Conservation (phyloP, 2,329 filamentous ascomycete species). For the Saccharata proteae region DNA sequence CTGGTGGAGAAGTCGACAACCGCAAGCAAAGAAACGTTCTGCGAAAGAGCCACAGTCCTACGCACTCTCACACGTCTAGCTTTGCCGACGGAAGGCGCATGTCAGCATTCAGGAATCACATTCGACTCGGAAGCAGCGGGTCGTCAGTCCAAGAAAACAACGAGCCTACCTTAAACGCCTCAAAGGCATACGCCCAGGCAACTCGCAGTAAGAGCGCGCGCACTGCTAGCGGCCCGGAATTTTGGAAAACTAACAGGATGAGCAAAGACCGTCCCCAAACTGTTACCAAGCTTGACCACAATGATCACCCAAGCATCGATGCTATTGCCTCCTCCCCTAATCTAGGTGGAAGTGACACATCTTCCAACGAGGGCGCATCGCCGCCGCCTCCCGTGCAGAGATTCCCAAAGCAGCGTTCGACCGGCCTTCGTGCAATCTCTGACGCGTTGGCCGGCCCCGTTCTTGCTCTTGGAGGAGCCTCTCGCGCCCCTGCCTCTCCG, state of each 20-base stretch:
- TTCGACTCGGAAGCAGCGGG: conserved; percentile 66
- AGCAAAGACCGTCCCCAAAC: conserved; percentile 31
- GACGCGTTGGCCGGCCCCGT: conserved; percentile 51
- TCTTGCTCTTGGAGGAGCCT: conserved; percentile 31
- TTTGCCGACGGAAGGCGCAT: conserved; percentile 51
- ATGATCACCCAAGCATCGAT: conserved; percentile 33
- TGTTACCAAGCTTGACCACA: conserved; percentile 45
- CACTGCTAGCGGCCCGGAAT: conserved; percentile 37
- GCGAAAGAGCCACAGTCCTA: conserved; percentile 54
- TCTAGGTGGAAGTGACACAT: conserved; percentile 35
- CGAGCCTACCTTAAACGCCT: conserved; percentile 41
- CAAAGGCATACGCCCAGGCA: conserved; percentile 57
- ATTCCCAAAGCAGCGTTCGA: conserved; percentile 31
- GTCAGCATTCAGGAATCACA: conserved; percentile 58
- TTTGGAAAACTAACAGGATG: conserved; percentile 14
- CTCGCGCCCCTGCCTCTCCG: conserved; percentile 26
- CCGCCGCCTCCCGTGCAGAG: conserved; percentile 26
- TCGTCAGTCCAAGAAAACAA: conserved; percentile 53
- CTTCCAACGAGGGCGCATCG: conserved; percentile 34
- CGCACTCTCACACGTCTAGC: conserved; percentile 60
- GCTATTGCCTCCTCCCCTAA: conserved; percentile 28
- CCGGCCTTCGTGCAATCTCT: conserved; percentile 76
- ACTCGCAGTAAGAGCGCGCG: conserved; percentile 20
- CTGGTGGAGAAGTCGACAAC: conserved; percentile 70
- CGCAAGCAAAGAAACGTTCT: conserved; percentile 60